Percentiles rank a stretch among this genome's conserved stretches.
Evolutionary conservation across 106 monocot genomes (phyloP).

Genomic region (Gastrodia elata): DNA sequence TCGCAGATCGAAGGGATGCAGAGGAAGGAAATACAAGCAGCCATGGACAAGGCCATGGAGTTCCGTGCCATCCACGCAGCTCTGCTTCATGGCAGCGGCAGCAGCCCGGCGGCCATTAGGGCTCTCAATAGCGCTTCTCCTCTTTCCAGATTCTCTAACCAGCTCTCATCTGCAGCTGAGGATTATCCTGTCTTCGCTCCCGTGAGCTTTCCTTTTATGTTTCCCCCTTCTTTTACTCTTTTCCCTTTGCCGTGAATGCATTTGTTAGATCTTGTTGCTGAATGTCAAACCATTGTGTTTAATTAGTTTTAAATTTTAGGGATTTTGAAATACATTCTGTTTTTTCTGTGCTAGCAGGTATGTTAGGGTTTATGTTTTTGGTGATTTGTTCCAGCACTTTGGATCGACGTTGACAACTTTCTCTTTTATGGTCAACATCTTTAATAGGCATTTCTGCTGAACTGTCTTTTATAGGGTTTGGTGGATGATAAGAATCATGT

Average conservation of each 20-base stretch:
- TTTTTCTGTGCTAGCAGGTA: background rate
- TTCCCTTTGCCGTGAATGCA: background rate
- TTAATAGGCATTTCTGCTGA: background rate
- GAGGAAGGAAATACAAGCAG: slow-evolving; percentile 57
- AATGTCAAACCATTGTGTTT: background rate
- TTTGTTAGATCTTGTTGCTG: background rate
- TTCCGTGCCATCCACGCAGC: slow-evolving; percentile 75
- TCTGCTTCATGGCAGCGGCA: slow-evolving; percentile 40
- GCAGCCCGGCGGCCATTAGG: slow-evolving; percentile 35
- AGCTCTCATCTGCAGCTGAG: slow-evolving; percentile 25
- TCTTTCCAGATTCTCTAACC: slow-evolving; percentile 27
- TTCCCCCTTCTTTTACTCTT: background rate
- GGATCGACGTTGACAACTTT: background rate
- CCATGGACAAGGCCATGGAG: slow-evolving; percentile 73
- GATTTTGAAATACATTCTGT: background rate
- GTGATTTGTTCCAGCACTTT: background rate
- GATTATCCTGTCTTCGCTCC: slow-evolving; percentile 96
- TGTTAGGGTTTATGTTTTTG: background rate
- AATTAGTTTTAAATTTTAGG: background rate
- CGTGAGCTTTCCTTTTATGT: slow-evolving; percentile 27
- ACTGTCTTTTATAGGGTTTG: background rate
- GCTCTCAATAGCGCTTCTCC: slow-evolving; percentile 31
- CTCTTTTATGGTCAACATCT: background rate
- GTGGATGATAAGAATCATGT: background rate
- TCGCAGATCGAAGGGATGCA: slow-evolving; percentile 20